phyloP scores from a whole-genome alignment of 2,329 filamentous ascomycete genomes.

The Talaromyces islandicus region DNA sequence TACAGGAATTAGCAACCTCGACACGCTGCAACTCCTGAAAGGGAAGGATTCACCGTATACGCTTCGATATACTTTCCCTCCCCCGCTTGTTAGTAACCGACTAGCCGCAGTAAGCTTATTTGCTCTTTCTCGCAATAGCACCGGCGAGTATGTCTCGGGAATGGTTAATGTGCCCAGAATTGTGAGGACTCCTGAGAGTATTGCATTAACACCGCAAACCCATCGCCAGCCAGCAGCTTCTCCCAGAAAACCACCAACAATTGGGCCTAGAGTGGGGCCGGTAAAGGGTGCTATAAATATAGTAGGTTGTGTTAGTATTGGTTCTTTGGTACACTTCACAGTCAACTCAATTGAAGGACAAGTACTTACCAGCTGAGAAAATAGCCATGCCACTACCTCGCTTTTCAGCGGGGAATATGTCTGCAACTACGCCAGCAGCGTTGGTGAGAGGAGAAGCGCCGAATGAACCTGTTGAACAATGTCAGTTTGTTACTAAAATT shows the following conservation, averaged over 20 bases:
- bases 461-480: background rate
- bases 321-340: no score
- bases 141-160: slow-evolving; percentile 32
- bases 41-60: slow-evolving; percentile 22
- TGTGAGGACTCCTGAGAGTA: slow-evolving; percentile 41
- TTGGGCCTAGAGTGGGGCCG: slow-evolving; percentile 44
- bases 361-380: no score
- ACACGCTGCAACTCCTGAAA: no score
- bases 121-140: slow-evolving; percentile 1
- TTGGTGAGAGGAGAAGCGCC: background rate
- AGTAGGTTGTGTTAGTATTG: no score
- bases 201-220: slow-evolving; percentile 49
- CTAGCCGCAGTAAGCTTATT: slow-evolving; percentile 41
- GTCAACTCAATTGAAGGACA: no score
- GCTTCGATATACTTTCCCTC: slow-evolving; percentile 43
- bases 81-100: background rate
- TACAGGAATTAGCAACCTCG: slow-evolving; percentile 11
- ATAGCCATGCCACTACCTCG: background rate
- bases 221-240: slow-evolving; percentile 27
- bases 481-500: no score
- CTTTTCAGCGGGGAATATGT: background rate
- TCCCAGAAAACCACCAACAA: slow-evolving; percentile 47
- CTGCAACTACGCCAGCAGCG: background rate
- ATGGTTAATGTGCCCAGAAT: slow-evolving; percentile 39
- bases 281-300: slow-evolving; percentile 52